phyloP scores from a whole-genome alignment of 2,329 filamentous ascomycete genomes.

The Hymenoscyphus repandus region DNA sequence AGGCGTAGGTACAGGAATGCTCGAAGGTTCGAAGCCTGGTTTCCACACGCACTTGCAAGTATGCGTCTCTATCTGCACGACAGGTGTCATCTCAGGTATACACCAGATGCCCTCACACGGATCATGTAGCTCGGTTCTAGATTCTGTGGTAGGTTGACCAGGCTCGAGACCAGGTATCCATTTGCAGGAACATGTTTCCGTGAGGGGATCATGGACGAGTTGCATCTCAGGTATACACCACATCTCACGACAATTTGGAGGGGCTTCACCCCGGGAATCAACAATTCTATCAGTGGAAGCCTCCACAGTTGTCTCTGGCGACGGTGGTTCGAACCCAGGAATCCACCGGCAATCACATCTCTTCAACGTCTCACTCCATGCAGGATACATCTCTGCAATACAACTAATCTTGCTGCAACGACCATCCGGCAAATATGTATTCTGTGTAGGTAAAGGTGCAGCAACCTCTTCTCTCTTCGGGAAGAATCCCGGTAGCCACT shows the following conservation, averaged over 20 bases:
- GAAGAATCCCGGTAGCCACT: conserved; percentile 1
- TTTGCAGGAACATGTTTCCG: background rate
- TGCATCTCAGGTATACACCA: background rate
- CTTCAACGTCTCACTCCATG: conserved; percentile 2
- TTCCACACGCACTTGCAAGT: background rate
- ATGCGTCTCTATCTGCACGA: background rate
- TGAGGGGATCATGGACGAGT: background rate
- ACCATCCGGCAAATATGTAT: no score
- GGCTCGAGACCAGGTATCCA: background rate
- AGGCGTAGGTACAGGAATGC: background rate
- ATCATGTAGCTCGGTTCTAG: background rate
- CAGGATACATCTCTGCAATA: conserved; percentile 12
- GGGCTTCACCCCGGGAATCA: background rate
- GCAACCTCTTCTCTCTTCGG: background rate
- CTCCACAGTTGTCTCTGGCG: background rate
- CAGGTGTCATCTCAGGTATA: background rate
- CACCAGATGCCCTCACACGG: background rate
- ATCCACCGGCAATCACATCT: conserved; percentile 17
- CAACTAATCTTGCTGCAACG: conserved; percentile 8
- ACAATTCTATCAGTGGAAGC: background rate
- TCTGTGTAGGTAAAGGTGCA: background rate
- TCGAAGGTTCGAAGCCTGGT: background rate
- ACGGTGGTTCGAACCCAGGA: conserved; percentile 8
- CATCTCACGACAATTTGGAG: background rate
- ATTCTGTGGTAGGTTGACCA: background rate